Evolutionary conservation across 345 rosid genomes (phyloP).

Genomic region (Salix purpurea): DNA sequence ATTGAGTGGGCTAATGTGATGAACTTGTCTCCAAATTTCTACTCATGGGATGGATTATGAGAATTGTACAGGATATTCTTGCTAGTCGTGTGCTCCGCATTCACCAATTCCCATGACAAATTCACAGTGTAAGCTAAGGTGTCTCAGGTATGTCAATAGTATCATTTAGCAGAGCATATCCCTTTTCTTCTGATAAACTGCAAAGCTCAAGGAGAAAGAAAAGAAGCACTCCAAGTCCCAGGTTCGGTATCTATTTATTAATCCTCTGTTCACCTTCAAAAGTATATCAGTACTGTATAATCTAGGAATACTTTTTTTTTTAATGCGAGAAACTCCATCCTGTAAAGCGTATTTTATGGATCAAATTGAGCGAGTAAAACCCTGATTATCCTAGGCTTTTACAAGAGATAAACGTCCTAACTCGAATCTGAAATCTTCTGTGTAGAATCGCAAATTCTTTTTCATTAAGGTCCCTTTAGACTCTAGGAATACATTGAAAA

Average conservation of each 20-base stretch:
- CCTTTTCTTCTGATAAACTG: not conserved
- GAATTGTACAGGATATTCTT: not conserved
- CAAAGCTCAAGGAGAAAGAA: not conserved
- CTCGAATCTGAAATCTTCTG: too few species aligned
- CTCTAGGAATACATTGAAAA: not conserved
- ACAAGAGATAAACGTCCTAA: too few species aligned
- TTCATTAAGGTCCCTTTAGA: too few species aligned
- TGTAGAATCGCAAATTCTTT: too few species aligned
- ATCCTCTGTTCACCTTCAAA: too few species aligned
- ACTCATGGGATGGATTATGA: not conserved
- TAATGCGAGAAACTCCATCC: too few species aligned
- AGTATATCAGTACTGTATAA: too few species aligned
- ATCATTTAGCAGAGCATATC: not conserved
- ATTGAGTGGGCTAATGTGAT: not conserved
- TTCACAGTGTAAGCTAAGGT: not conserved
- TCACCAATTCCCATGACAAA: not conserved
- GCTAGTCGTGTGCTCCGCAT: not conserved
- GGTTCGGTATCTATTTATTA: not conserved
- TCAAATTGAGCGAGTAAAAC: too few species aligned
- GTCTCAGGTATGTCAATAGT: not conserved
- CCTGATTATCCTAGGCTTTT: too few species aligned
- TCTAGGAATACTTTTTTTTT: too few species aligned
- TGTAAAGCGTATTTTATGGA: too few species aligned
- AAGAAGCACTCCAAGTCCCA: not conserved
- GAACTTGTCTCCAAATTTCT: not conserved